phyloP scores from a whole-genome alignment of 441 rosid species.

The Oxalis stricta region DNA sequence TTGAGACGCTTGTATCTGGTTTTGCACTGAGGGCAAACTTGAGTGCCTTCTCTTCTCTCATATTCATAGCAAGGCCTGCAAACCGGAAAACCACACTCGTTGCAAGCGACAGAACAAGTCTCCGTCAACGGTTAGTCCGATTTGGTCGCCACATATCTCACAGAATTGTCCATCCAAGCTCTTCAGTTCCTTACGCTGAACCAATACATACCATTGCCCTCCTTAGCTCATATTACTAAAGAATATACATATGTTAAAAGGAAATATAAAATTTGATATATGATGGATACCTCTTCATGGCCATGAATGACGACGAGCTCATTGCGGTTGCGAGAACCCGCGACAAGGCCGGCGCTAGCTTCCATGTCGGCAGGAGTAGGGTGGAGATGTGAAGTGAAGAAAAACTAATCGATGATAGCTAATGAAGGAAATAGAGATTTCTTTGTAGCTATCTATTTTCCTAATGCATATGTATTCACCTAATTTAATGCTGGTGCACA shows the following conservation, averaged over 20 bases:
- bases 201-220: neutral
- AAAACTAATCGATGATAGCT: conserved; percentile 7
- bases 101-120: conserved; percentile 95
- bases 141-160: conserved; percentile 81
- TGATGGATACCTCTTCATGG: conserved; percentile 95
- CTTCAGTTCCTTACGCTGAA: conserved; percentile 78
- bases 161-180: conserved; percentile 86
- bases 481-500: conserved; percentile 6
- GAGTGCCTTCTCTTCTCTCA: conserved; percentile 89
- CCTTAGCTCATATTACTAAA: too few species aligned
- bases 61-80: conserved; percentile 94
- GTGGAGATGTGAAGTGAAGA: neutral
- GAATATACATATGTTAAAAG: too few species aligned
- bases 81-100: conserved; percentile 89
- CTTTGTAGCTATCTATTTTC: neutral
- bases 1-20: conserved; percentile 93
- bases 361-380: conserved; percentile 73
- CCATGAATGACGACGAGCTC: conserved; percentile 95
- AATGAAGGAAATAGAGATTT: conserved; percentile 23
- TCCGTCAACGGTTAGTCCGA: conserved; percentile 79
- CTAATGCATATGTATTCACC: conserved; percentile 35
- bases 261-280: too few species aligned
- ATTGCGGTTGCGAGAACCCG: conserved; percentile 96
- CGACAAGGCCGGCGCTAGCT: conserved; percentile 95
- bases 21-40: conserved; percentile 85